A percentile compares a stretch with the other conserved stretches of the same genome.
Evolutionary conservation across 2,329 filamentous ascomycete genomes (phyloP).

Genomic region (Sphaceloma murrayae): DNA sequence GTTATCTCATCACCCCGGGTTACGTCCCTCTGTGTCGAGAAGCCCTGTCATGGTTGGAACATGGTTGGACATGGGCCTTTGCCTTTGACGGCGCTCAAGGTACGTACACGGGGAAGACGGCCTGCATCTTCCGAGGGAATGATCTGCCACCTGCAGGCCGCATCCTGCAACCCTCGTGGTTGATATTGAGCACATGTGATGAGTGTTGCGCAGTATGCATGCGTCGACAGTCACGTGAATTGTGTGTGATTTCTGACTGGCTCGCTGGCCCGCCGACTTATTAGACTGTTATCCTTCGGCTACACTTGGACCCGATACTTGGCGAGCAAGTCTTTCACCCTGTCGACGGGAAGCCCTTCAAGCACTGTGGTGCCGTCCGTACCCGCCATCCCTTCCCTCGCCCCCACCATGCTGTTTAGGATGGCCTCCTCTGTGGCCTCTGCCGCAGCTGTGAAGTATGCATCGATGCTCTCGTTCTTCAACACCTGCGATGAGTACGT

Average conservation of each 20-base stretch:
- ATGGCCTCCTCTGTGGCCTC: slow-evolving; percentile 58
- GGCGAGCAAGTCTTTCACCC: slow-evolving; percentile 40
- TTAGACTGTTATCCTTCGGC: neutral
- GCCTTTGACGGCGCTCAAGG: slow-evolving; percentile 9
- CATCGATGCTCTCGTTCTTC: slow-evolving; percentile 52
- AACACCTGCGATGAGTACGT: slow-evolving; percentile 42
- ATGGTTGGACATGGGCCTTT: neutral
- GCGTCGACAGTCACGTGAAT: slow-evolving; percentile 7
- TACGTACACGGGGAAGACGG: slow-evolving; percentile 11
- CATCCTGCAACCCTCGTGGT: slow-evolving; percentile 4
- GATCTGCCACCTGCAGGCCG: neutral
- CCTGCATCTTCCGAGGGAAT: slow-evolving; percentile 3
- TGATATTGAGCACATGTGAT: slow-evolving; percentile 15
- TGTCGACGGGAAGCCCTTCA: slow-evolving; percentile 42
- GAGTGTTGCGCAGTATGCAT: slow-evolving; percentile 2
- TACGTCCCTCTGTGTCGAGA: too few species aligned
- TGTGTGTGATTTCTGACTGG: too few species aligned
- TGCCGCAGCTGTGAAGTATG: slow-evolving; percentile 51
- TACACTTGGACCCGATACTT: slow-evolving; percentile 25
- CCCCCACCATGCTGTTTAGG: slow-evolving; percentile 54
- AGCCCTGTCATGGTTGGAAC: too few species aligned
- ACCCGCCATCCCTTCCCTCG: slow-evolving; percentile 47
- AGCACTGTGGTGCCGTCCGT: slow-evolving; percentile 41
- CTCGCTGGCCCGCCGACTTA: neutral
- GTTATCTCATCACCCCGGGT: too few species aligned